Percentiles rank a stretch among this genome's conserved stretches.
These are phyloP conservation scores for Glycine tomentella DNA, from an alignment of 306 rosid genomes.

Conservation along the genomic window DNA sequence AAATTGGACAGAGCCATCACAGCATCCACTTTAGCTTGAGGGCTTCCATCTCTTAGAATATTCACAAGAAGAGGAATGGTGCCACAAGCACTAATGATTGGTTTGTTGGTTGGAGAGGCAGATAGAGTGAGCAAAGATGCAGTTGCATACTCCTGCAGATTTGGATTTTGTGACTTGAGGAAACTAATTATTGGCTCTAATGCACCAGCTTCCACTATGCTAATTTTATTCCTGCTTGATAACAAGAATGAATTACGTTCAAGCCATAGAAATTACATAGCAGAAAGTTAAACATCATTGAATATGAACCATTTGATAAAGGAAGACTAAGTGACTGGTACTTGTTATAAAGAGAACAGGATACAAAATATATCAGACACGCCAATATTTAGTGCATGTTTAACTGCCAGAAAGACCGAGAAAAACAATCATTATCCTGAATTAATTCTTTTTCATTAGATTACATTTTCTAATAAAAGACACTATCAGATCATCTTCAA, in stretches of 20 bases:
- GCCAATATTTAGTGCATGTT: neutral
- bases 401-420: neutral
- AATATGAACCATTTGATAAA: slow-evolving; percentile 23
- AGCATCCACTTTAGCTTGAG: slow-evolving; percentile 86
- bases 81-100: slow-evolving; percentile 69
- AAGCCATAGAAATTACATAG: neutral
- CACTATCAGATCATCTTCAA: neutral
- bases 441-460: neutral
- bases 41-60: slow-evolving; percentile 68
- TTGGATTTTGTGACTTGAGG: slow-evolving; percentile 66
- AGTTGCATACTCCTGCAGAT: slow-evolving; percentile 78
- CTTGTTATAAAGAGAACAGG: neutral
- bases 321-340: neutral
- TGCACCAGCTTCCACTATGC: slow-evolving; percentile 89
- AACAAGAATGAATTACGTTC: slow-evolving; percentile 12
- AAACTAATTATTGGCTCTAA: slow-evolving; percentile 75
- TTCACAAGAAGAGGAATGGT: slow-evolving; percentile 83
- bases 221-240: slow-evolving; percentile 81
- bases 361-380: neutral
- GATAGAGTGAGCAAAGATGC: slow-evolving; percentile 87
- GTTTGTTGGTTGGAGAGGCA: slow-evolving; percentile 77
- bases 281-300: slow-evolving; percentile 8
- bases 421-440: slow-evolving; percentile 6
- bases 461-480: neutral
- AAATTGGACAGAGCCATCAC: slow-evolving; percentile 88